Evolutionary conservation across 225 moss, liverwort and hornwort species (phyloP).

Genomic region (Ulota crispa): DNA sequence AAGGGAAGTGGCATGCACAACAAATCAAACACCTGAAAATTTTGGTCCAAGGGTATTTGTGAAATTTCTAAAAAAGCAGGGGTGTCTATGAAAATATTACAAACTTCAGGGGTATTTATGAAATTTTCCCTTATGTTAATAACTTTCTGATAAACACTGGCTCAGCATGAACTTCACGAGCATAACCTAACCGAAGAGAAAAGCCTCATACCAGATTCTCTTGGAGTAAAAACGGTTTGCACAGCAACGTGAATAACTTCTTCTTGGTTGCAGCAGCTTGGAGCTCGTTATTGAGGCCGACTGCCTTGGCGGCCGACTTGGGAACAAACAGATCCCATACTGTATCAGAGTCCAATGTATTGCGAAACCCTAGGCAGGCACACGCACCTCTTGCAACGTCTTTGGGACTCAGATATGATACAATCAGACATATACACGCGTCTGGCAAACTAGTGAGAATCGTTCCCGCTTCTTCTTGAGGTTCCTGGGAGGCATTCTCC

Average conservation of each 20-base stretch:
- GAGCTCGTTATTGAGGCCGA: constrained; percentile 6
- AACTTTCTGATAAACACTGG: background rate
- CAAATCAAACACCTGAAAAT: no score
- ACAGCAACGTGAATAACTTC: constrained; percentile 32
- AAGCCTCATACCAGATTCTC: constrained; percentile 17
- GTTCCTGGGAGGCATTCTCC: background rate
- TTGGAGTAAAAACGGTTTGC: constrained; percentile 23
- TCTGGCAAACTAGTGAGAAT: constrained; percentile 34
- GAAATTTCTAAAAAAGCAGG: no score
- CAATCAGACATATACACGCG: constrained; percentile 25
- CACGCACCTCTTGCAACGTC: constrained; percentile 36
- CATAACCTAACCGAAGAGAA: background rate
- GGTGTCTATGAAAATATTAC: no score
- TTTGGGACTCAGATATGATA: constrained; percentile 28
- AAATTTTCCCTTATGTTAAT: no score
- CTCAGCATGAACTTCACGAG: background rate
- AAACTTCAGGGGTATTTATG: no score
- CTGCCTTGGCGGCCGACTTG: constrained; percentile 10
- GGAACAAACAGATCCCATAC: constrained; percentile 38
- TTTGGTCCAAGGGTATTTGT: no score
- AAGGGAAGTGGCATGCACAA: no score
- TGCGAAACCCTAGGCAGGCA: constrained; percentile 31
- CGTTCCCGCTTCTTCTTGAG: background rate
- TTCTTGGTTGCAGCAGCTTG: constrained; percentile 29
- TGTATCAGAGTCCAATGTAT: constrained; percentile 25